phyloP scores from a whole-genome alignment of 1,284 basidiomycete genomes.

The Ceratobasidium sp. region DNA sequence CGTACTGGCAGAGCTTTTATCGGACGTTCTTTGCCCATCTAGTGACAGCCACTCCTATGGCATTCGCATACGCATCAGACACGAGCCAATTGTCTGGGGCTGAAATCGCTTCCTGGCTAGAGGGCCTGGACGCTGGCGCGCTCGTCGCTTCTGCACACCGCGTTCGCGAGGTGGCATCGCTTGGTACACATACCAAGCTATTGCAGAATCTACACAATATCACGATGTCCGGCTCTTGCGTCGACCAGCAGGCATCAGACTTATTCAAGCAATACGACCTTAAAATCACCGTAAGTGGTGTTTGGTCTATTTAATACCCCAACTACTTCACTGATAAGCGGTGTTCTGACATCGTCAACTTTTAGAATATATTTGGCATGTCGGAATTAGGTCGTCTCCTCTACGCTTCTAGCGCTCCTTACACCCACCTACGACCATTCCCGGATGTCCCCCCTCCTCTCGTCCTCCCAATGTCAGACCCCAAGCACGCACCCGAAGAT shows the following conservation, averaged over 20 bases:
- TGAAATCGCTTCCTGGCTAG: background rate
- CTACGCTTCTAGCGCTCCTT: background rate
- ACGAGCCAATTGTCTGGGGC: background rate
- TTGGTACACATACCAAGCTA: background rate
- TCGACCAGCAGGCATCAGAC: background rate
- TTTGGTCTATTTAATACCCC: background rate
- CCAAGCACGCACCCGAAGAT: background rate
- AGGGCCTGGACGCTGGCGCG: slow-evolving; percentile 3
- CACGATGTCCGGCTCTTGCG: background rate
- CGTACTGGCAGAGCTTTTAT: slow-evolving; percentile 11
- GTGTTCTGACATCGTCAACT: background rate
- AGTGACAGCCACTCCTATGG: background rate
- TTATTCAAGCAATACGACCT: background rate
- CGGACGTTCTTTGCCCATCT: slow-evolving; percentile 2
- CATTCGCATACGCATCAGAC: background rate
- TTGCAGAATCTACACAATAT: background rate
- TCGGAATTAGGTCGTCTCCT: slow-evolving; percentile 20
- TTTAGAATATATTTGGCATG: slow-evolving; percentile 27
- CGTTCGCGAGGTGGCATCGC: background rate
- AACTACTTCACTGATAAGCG: no score
- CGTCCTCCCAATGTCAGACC: background rate
- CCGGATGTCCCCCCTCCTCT: slow-evolving; percentile 17
- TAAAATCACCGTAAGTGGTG: background rate
- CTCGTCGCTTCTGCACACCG: background rate
- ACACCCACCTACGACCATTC: slow-evolving; percentile 27